A percentile compares a stretch with the other conserved stretches of the same genome.
phyloP scores from a whole-genome alignment of 2,329 filamentous ascomycete genomes.

The Colletotrichum lentis region DNA sequence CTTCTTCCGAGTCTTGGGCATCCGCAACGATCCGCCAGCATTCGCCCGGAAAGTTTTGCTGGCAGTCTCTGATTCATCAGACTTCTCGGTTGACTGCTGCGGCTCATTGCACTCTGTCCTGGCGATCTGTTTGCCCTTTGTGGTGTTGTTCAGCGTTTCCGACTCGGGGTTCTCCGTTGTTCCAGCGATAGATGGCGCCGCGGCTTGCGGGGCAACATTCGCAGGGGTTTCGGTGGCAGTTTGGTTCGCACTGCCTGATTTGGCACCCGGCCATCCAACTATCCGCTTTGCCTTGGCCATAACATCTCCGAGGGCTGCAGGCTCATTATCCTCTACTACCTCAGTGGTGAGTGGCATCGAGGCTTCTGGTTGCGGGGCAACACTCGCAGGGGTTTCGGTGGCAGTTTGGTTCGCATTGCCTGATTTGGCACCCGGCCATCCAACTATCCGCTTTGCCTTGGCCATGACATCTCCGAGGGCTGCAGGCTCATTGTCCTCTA shows the following conservation, averaged over 20 bases:
- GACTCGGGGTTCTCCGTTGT: not conserved
- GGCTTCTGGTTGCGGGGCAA: not conserved
- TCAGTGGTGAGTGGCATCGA: not conserved
- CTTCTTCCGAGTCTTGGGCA: slow-evolving; percentile 45
- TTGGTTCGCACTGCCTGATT: not conserved
- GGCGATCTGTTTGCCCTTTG: not conserved
- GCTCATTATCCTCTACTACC: not conserved
- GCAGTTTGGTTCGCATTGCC: not conserved
- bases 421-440: not conserved
- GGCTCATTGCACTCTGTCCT: not conserved
- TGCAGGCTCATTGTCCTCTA: not conserved
- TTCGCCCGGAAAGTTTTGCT: slow-evolving; percentile 42
- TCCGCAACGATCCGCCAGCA: slow-evolving; percentile 48
- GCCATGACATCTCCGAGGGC: not conserved
- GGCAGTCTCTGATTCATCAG: not conserved
- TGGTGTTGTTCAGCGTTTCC: not conserved
- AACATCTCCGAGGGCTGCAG: not conserved
- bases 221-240: not conserved
- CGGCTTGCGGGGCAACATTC: not conserved
- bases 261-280: not conserved
- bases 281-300: not conserved
- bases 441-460: not conserved
- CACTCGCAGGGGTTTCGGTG: not conserved
- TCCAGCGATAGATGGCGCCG: not conserved
- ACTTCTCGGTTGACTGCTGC: not conserved